Conservation (phyloP, 495 filamentous ascomycete species). For the Tetracladium setigerum region DNA sequence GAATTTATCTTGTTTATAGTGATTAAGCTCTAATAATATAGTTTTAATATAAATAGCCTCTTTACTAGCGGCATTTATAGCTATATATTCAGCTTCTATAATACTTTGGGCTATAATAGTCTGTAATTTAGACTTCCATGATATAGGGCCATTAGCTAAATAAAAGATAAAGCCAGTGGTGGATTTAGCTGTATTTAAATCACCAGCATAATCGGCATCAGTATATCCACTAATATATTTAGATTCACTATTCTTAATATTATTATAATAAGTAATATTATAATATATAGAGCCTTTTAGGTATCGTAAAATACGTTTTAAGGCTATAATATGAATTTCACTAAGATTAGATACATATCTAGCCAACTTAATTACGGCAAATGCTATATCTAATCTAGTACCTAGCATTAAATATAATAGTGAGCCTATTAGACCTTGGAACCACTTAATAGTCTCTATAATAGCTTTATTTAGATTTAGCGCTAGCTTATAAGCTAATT, state of each 20-base stretch:
- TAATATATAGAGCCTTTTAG: slow-evolving; percentile 13
- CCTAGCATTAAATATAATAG: slow-evolving; percentile 15
- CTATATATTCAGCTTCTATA: no score
- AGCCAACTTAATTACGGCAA: no score
- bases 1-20: slow-evolving; percentile 5
- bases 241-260: slow-evolving; percentile 1
- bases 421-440: slow-evolving; percentile 10
- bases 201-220: slow-evolving; percentile 9
- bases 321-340: slow-evolving; percentile 3
- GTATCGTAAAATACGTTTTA: slow-evolving; percentile 14
- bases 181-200: slow-evolving; percentile 5
- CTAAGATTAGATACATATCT: no score
- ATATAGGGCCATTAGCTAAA: slow-evolving; percentile 5
- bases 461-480: slow-evolving; percentile 2
- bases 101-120: slow-evolving; percentile 4
- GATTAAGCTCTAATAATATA: slow-evolving; percentile 5
- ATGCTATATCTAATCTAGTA: no score
- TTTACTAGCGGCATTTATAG: slow-evolving; percentile 9
- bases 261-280: slow-evolving; percentile 9
- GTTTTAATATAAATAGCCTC: slow-evolving; percentile 7
- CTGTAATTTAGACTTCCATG: slow-evolving; percentile 10
- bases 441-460: slow-evolving; percentile 3
- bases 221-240: no score
- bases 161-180: slow-evolving; percentile 7
- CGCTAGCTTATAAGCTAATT: no score